These are phyloP conservation scores for Barbarea vulgaris DNA, from an alignment of 345 rosid genomes.

Conservation along the genomic window DNA sequence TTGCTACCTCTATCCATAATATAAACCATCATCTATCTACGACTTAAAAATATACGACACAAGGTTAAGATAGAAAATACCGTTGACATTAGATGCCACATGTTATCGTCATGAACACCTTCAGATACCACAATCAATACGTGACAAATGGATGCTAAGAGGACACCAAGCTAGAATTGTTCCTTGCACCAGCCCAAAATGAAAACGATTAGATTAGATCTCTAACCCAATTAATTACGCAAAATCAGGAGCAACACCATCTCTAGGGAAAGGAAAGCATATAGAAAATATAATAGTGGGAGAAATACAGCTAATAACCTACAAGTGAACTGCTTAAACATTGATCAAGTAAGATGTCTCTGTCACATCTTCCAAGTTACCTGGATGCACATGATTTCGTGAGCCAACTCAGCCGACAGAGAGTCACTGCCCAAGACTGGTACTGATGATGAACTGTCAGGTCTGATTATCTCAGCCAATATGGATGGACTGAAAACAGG, in stretches of 20 bases:
- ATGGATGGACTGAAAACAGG: constrained; percentile 79
- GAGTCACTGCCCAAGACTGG: constrained; percentile 68
- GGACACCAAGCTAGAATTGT: constrained; percentile 72
- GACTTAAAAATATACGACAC: neutral
- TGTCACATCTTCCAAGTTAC: constrained; percentile 42
- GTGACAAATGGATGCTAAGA: constrained; percentile 80
- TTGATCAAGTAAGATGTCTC: neutral
- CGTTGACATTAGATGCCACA: constrained; percentile 70
- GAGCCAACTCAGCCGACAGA: constrained; percentile 79
- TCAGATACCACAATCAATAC: constrained; percentile 81
- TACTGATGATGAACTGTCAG: constrained; percentile 71
- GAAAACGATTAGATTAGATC: constrained; percentile 37
- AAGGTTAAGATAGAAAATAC: constrained; percentile 43
- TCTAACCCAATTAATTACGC: constrained; percentile 13
- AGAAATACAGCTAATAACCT: neutral
- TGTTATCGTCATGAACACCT: constrained; percentile 65
- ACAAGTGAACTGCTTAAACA: neutral
- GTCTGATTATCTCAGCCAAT: constrained; percentile 76
- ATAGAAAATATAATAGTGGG: neutral
- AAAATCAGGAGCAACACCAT: neutral
- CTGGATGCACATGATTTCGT: constrained; percentile 81
- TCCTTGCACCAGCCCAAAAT: constrained; percentile 56
- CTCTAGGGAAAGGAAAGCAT: neutral
- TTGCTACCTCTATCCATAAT: too few relatives aligned
- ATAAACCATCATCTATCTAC: neutral